Percentiles rank a stretch among this genome's conserved stretches.
Conservation (phyloP, 2,329 filamentous ascomycete genomes). For the Alternaria sp. region DNA sequence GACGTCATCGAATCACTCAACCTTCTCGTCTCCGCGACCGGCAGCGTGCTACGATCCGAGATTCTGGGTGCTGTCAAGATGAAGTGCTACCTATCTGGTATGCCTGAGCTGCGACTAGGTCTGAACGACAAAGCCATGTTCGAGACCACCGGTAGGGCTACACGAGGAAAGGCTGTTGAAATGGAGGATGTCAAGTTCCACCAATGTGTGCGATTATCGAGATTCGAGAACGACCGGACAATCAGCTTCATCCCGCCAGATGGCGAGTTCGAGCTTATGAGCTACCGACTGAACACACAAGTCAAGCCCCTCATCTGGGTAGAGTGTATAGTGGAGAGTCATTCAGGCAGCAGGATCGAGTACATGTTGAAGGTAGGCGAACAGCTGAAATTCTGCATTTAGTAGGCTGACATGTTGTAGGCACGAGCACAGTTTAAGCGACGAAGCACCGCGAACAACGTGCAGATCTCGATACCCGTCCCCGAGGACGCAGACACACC, state of each 20-base stretch:
- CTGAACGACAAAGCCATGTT: conserved; percentile 99
- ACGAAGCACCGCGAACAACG: conserved; percentile 96
- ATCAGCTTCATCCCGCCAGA: conserved; percentile 99
- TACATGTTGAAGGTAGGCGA: conserved; percentile 89
- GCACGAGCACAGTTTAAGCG: conserved; percentile 98
- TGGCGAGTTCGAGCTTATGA: conserved; percentile 99
- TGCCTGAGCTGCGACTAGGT: conserved; percentile 93
- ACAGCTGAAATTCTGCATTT: not conserved
- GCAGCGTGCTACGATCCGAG: conserved; percentile 94
- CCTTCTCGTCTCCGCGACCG: conserved; percentile 90
- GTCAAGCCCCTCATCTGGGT: conserved; percentile 99
- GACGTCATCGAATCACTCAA: conserved; percentile 98
- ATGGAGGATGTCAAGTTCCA: conserved; percentile 99
- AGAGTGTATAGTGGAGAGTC: conserved; percentile 95
- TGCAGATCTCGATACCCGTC: conserved; percentile 96
- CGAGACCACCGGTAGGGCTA: conserved; percentile 93
- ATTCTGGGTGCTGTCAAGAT: conserved; percentile 98
- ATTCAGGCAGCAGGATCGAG: conserved; percentile 94
- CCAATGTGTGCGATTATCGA: conserved; percentile 92
- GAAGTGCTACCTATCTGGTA: conserved; percentile 98
- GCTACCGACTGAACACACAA: conserved; percentile 96
- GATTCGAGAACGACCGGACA: conserved; percentile 98
- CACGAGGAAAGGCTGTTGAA: conserved; percentile 94
- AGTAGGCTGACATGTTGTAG: conserved; percentile 44
- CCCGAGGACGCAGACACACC: conserved; percentile 97